Evolutionary conservation across 1,284 basidiomycete species (phyloP), one percentile per base, ranked within the genome.

Genomic region (Fomitopsis pinicola): DNA sequence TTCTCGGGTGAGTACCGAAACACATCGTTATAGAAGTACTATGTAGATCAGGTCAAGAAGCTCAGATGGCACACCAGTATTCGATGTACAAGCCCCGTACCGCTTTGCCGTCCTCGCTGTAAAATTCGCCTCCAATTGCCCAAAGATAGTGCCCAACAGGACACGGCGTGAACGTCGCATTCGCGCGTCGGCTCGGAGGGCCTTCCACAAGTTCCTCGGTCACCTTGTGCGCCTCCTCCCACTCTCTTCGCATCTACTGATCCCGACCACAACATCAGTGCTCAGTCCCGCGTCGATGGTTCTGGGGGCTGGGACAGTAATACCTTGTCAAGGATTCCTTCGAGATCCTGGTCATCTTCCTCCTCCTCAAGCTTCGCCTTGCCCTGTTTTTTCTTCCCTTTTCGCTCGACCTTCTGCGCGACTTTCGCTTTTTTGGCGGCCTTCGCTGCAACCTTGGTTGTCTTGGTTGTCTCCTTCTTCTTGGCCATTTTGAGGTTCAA

Each of bases 111-210:
- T 95, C 93, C 55, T 94, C 91, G 61, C 84, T 86, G 71, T 93
- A 95, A 72, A 87, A 94, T 71, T 95, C 92, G 5, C 92, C 89
- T 0, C 89, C 89, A 44, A 94, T 87, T 64, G 83, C 89, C 89
- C 91, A 94, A 0, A 94, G 76, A 71, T 93, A 82, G 65, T 88
- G 89, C 48, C 89, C 90, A 62, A 80, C 86, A 0, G 92, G 92
- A 72, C 89, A 94, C 0, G 91, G 77, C 0, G 89, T 89, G 22
- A 95, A 75, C 0, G 91, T 90, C 0, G 92, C 92, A 67, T 92
- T 94, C 0, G 91, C 92, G 52, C 93, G 81, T 56, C 90, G 79
- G 57, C 86, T 89, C 0, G 93, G 93, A 14, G 92, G 91, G 0
- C 89, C 89, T 69, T 89, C 84, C 10, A 87, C 85, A 2, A 89